Evolutionary conservation across 805 yeast species (phyloP).

Genomic region (Lachancea kluyveri): DNA sequence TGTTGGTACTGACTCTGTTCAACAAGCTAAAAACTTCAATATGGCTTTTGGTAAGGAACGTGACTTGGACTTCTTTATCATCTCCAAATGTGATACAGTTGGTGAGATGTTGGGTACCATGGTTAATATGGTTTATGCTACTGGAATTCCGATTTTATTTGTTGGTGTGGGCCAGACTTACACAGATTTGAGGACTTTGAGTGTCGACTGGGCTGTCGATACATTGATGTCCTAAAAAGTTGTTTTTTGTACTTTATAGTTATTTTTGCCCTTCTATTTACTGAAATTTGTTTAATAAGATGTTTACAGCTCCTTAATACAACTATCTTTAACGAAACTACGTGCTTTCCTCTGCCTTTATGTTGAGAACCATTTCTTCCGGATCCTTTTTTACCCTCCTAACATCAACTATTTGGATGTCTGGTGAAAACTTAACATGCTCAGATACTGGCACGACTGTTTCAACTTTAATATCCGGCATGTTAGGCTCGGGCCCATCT

Average conservation of each 20-base stretch:
- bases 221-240: slow-evolving; percentile 56
- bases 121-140: slow-evolving; percentile 96
- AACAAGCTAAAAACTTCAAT: slow-evolving; percentile 90
- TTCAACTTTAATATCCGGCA: slow-evolving; percentile 65
- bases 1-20: slow-evolving; percentile 95
- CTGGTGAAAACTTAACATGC: slow-evolving; percentile 55
- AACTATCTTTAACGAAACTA: neutral
- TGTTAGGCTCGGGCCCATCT: slow-evolving; percentile 70
- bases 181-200: slow-evolving; percentile 83
- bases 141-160: slow-evolving; percentile 89
- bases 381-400: slow-evolving; percentile 4
- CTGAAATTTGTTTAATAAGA: neutral
- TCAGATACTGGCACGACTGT: slow-evolving; percentile 53
- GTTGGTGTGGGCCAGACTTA: slow-evolving; percentile 97
- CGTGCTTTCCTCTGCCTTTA: slow-evolving; percentile 5
- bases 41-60: slow-evolving; percentile 85
- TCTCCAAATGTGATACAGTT: slow-evolving; percentile 94
- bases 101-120: slow-evolving; percentile 94
- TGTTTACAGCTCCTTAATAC: neutral
- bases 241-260: neutral
- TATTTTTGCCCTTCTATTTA: no score
- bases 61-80: slow-evolving; percentile 80
- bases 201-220: slow-evolving; percentile 89
- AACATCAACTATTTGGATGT: slow-evolving; percentile 49
- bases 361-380: neutral